A percentile compares a stretch with the other conserved stretches of the same genome.
These are phyloP conservation scores for Phlebopus sp. DNA, from an alignment of 1,284 basidiomycete species.

Conservation along the genomic window DNA sequence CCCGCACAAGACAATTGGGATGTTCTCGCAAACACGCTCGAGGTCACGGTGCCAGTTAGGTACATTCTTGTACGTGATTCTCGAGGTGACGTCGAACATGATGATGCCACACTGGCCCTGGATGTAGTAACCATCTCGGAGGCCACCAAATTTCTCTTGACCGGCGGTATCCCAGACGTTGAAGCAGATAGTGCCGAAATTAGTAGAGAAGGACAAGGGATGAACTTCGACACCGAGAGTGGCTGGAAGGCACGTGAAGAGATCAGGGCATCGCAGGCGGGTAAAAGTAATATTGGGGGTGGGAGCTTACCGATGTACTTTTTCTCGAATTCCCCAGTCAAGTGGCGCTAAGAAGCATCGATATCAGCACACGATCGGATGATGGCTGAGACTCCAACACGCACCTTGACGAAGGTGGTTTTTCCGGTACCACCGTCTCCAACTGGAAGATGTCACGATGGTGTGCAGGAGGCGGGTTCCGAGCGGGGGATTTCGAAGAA, in stretches of 20 bases:
- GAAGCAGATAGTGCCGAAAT: slow-evolving; percentile 98
- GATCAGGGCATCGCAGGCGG: slow-evolving; percentile 10
- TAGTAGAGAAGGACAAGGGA: slow-evolving; percentile 94
- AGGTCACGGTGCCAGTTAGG: slow-evolving; percentile 99
- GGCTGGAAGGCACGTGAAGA: slow-evolving; percentile 49
- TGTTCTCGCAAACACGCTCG: slow-evolving; percentile 99
- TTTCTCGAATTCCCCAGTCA: slow-evolving; percentile 99
- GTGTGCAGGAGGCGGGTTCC: slow-evolving; percentile 12
- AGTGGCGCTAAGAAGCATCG: slow-evolving; percentile 72
- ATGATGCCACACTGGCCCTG: slow-evolving; percentile 99
- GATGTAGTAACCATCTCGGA: slow-evolving; percentile 98
- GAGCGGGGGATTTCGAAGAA: slow-evolving; percentile 20
- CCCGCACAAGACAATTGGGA: slow-evolving; percentile 98
- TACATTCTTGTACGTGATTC: slow-evolving; percentile 99
- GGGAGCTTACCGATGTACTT: slow-evolving; percentile 90
- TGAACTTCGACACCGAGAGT: slow-evolving; percentile 99
- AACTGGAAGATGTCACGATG: slow-evolving; percentile 49
- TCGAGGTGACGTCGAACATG: slow-evolving; percentile 99
- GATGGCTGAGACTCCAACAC: slow-evolving; percentile 24
- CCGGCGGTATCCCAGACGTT: slow-evolving; percentile 99
- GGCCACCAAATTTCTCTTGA: slow-evolving; percentile 99
- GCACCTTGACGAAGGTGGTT: slow-evolving; percentile 95
- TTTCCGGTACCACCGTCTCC: slow-evolving; percentile 99
- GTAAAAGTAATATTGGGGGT: slow-evolving; percentile 11
- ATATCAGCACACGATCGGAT: slow-evolving; percentile 60